phyloP scores from a whole-genome alignment of 2,329 filamentous ascomycete genomes.

The Chaetothyriales sp. region DNA sequence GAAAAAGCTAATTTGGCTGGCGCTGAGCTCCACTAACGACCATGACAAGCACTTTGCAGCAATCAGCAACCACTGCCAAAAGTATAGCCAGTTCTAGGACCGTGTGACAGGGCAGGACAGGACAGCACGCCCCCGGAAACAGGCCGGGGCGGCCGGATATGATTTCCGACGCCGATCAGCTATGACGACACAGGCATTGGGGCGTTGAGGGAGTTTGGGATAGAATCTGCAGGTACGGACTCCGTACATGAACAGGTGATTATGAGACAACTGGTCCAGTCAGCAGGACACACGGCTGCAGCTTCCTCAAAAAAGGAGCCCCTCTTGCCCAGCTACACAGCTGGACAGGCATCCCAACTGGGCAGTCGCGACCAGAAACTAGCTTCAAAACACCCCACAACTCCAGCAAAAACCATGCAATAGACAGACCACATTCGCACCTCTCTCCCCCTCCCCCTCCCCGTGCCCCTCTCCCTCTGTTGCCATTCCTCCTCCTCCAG shows the following conservation, averaged over 20 bases:
- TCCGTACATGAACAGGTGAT: no score
- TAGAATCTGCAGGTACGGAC: no score
- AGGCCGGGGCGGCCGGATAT: not conserved
- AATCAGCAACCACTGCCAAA: not conserved
- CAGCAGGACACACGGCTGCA: no score
- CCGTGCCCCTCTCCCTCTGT: not conserved
- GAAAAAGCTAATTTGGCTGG: not conserved
- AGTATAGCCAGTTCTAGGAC: no score
- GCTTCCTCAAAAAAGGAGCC: no score
- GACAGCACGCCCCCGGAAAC: no score
- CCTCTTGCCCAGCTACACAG: not conserved
- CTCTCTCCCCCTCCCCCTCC: not conserved
- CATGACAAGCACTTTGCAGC: not conserved
- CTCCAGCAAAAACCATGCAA: constrained; percentile 3
- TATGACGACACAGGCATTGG: not conserved
- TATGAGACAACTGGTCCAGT: no score
- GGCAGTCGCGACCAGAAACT: not conserved
- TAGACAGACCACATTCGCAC: constrained; percentile 1
- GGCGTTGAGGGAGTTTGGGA: not conserved
- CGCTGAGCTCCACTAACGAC: not conserved
- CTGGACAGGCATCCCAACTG: not conserved
- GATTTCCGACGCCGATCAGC: not conserved
- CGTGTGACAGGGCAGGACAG: no score
- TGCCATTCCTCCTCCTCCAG: not conserved
- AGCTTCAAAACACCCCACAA: not conserved